Percentiles rank a stretch among this genome's conserved stretches.
phyloP scores from a whole-genome alignment of 495 filamentous ascomycete species.

The Durotheca rogersii region DNA sequence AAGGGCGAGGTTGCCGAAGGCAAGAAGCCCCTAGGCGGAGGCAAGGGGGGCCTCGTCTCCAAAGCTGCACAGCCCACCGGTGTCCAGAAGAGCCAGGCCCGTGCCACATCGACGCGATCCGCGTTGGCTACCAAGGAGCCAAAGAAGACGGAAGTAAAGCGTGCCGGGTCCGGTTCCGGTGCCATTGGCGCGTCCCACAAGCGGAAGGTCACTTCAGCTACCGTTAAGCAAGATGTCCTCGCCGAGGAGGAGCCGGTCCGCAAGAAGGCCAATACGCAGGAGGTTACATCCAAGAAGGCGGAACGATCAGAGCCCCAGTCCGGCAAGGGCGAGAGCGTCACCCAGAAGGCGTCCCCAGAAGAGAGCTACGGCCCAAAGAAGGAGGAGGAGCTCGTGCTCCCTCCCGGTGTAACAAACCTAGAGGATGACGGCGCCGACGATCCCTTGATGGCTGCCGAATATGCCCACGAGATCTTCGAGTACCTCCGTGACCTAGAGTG shows the following conservation, averaged over 20 bases:
- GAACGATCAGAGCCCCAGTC: conserved; percentile 41
- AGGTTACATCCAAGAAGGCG: conserved; percentile 34
- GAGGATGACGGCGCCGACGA: conserved; percentile 88
- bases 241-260: conserved; percentile 54
- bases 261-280: conserved; percentile 49
- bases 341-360: conserved; percentile 71
- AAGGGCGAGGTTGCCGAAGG: conserved; percentile 69
- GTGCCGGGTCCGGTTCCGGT: conserved; percentile 70
- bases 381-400: conserved; percentile 33
- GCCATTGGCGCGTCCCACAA: conserved; percentile 63
- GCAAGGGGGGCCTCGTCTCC: conserved; percentile 66
- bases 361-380: conserved; percentile 72
- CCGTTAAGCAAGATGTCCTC: conserved; percentile 62
- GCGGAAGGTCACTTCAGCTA: conserved; percentile 52
- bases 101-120: conserved; percentile 64
- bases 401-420: conserved; percentile 62
- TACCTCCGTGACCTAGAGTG: conserved; percentile 87
- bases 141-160: conserved; percentile 68
- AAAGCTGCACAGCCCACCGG: conserved; percentile 76
- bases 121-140: conserved; percentile 62
- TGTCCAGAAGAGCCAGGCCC: conserved; percentile 71
- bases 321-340: conserved; percentile 45
- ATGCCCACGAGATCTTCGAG: conserved; percentile 96
- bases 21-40: conserved; percentile 64
- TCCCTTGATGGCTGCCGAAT: conserved; percentile 96